Base-by-base conservation (phyloP, 192 early-diverging fungal genomes). In the Linnemannia zychae region DNA sequence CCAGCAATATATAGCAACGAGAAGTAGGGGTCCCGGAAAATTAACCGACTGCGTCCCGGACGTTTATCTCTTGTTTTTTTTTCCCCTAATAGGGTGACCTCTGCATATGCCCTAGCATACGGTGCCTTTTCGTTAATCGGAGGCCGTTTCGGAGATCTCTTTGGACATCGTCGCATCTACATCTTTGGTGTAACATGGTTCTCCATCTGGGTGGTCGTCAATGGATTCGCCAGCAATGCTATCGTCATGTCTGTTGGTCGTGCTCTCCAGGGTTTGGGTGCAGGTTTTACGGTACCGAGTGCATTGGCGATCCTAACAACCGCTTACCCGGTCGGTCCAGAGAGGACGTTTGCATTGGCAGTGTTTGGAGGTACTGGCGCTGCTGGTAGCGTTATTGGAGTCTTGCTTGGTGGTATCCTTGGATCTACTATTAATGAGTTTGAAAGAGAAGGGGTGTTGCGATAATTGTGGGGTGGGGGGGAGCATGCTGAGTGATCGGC, bases 221-320 rank as follows among this genome's bases (percentile, higher is more conserved):
- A 81, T n/a, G 79, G 48, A 37, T 47, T 81, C 15, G 72, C 79
- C 22, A 52, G 53, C 28, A 68, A 81, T 47, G 65, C 52, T 38
- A 69, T 75, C 60, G 15, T 81, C 65, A 52, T 81, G 37, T 81
- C 74, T 6, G 67, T 81, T 3, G 72, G 72, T 31, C 67, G 73
- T 18, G 79, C 79, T 20, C 34, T 81, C 0, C 79, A 81, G 40
- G 79, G 79, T 7, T 53, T 81, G 40, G 79, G 60, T 22, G 79
- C 79, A 18, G 79, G 72, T 7, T 81, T 73, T 44, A 81, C 73
- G 4, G 71, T 81, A 17, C 79, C 79, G 5, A 81, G 74, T 71
- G 79, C 73, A 24, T 44, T 81, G 7, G 79, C 79, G 4, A 60
- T 81, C 18, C 16, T 81, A 18, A 68, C 79, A n/a, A 74, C 72